Base-by-base conservation (phyloP, 352 stramenopile species). In the Saprolegnia diclina region DNA sequence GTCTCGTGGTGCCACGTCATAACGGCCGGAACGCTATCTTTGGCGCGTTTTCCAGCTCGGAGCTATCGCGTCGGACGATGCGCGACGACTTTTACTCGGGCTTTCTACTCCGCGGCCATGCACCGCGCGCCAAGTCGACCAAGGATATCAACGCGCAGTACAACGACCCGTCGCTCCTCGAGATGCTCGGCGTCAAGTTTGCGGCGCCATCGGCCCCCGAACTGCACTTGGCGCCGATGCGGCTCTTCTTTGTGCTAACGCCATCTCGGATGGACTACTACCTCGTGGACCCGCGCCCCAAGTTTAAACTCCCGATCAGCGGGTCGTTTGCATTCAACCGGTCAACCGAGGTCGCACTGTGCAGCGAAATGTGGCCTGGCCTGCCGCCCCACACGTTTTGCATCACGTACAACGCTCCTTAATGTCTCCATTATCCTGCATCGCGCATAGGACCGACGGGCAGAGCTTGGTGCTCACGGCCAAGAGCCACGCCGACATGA, bases 221-320 rank as follows among this genome's bases (percentile, higher is more conserved):
- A 3, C 19, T 59, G 24, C 24, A 9, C 52, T 19, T 59, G 11
- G n/a, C 24, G 71, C 76, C 75, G 19, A 78, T 64, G 44, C 81
- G 80, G 29, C 81, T 87, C 42, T 92, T 92, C 63, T 74, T 88
- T 42, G 80, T 91, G 71, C 75, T 92, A 21, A 88, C 82, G 4
- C 81, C 90, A 52, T 81, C 85, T n/a, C 81, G 83, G 3, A 80
- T 91, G 63, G 85, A 90, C 67, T 90, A 87, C 65, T 92, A 91
- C 63, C 54, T 73, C 4, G 72, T 59, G 11, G 85, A 92, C 44
- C 81, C 83, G 18, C 83, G 83, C 0, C 83, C 82, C 7, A 72
- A 74, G 21, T 92, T 92, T 54, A 69, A 83, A 1, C 72, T 79
- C 29, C 73, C 77, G 29, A 90, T 92, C 50, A 64, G 74, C 0